Base-by-base conservation (phyloP, 768 basidiomycete species). In the Amanita pseudoporphyria region DNA sequence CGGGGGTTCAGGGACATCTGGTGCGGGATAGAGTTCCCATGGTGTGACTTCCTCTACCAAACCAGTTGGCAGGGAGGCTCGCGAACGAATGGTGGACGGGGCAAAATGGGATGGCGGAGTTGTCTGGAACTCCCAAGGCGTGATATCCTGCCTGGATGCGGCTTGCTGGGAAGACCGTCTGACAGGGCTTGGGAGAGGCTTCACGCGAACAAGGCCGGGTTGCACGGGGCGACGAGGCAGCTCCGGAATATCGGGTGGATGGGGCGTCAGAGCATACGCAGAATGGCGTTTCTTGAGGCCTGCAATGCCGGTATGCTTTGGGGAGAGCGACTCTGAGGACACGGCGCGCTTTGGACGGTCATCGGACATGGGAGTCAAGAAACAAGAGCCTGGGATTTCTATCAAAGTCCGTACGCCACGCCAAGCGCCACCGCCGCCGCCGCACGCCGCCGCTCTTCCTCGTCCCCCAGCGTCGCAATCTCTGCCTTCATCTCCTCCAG, bases 401-500 rank as follows among this genome's bases (percentile, higher is more conserved):
- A 38, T 47, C 45, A 47, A 37, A 88, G 64, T 2, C 84, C 86
- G 62, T 86, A 83, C 5, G 82, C 84, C 45, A 89, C 63, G 1
- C 83, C 83, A 0, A 89, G 67, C 19, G 87, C 84, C 18, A 85
- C 83, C 40, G 70, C 68, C 6, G 87, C 87, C 0, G 87, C 87
- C 21, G 84, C 80, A 56, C 68, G 76, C 56, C 82, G 68, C 54
- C 79, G 69, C 64, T 84, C 83, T 19, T 70, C 71, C 55, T 81
- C 77, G 57, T 82, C 71, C 5, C 69, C 65, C 66, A 89, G 84
- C 9, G 68, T 73, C 19, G 79, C 71, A 54, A 89, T 87, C 67
- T 89, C 84, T 19, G 76, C 77, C 60, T 84, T 85, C 74, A 87
- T 76, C 44, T 74, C 76, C 56, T 84, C 78, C 30, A 89, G 67